phyloP scores from a whole-genome alignment of 345 rosid species.

The Heritiera fomes region DNA sequence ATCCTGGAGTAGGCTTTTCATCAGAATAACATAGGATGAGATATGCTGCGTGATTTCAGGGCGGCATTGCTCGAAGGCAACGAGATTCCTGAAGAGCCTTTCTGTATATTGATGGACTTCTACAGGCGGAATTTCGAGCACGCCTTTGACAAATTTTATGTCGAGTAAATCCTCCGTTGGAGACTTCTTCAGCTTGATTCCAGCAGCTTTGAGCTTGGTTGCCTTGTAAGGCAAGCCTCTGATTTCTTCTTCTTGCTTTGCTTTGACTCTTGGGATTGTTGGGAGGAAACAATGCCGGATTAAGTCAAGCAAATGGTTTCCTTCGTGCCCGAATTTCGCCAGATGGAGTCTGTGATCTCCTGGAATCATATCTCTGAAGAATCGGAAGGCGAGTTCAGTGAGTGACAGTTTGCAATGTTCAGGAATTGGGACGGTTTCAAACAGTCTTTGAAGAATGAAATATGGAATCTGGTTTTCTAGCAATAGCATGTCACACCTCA shows the following conservation, averaged over 20 bases:
- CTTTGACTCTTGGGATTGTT: conserved; percentile 24
- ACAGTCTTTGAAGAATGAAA: conserved; percentile 47
- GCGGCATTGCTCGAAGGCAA: conserved; percentile 40
- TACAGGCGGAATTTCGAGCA: conserved; percentile 44
- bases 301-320: conserved; percentile 53
- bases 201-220: conserved; percentile 28
- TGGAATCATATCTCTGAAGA: conserved; percentile 50
- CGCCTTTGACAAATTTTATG: conserved; percentile 40
- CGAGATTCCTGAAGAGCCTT: conserved; percentile 49
- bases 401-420: conserved; percentile 36
- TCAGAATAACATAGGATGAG: conserved; percentile 44
- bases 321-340: conserved; percentile 48
- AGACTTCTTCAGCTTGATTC: conserved; percentile 38
- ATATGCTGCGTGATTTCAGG: conserved; percentile 32
- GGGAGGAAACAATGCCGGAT: conserved; percentile 55
- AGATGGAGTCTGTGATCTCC: conserved; percentile 36
- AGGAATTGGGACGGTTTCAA: conserved; percentile 40
- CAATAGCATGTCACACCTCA: conserved; percentile 46
- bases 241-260: background rate
- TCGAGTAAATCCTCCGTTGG: conserved; percentile 38
- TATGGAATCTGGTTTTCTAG: conserved; percentile 63
- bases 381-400: conserved; percentile 44
- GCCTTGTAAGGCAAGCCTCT: conserved; percentile 19
- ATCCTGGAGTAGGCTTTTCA: conserved; percentile 31
- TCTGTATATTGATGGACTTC: conserved; percentile 37